Evolutionary conservation across 805 yeast genomes (phyloP).

Genomic region (Barnettozyma pratensis): DNA sequence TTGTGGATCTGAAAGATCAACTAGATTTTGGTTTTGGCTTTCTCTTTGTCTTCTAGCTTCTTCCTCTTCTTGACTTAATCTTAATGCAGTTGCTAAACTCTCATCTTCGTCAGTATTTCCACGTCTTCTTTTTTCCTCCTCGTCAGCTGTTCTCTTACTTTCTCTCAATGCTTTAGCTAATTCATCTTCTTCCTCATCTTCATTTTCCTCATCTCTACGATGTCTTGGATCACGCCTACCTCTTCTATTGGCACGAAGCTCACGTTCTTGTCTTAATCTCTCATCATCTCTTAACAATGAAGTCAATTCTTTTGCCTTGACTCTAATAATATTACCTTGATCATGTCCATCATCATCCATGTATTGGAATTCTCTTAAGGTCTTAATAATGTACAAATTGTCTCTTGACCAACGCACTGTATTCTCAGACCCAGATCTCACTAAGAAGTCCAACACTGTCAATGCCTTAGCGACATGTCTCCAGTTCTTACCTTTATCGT

Average conservation of each 20-base stretch:
- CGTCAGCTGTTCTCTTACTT: conserved; percentile 76
- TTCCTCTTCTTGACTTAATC: conserved; percentile 72
- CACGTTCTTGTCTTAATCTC: conserved; percentile 67
- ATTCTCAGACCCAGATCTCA: conserved; percentile 80
- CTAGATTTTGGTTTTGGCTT: conserved; percentile 40
- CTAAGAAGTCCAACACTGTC: conserved; percentile 82
- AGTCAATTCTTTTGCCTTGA: conserved; percentile 86
- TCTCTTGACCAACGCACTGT: conserved; percentile 91
- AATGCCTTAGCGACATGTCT: conserved; percentile 90
- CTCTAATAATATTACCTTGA: conserved; percentile 83
- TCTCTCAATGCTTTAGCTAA: conserved; percentile 76
- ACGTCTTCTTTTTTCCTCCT: conserved; percentile 62
- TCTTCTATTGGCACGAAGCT: conserved; percentile 32
- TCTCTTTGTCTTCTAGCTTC: conserved; percentile 49
- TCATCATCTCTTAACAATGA: conserved; percentile 78
- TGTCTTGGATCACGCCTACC: conserved; percentile 31
- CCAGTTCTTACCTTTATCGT: conserved; percentile 97
- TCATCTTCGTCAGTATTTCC: conserved; percentile 34
- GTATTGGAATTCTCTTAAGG: conserved; percentile 84
- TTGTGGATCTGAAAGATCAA: conserved; percentile 46
- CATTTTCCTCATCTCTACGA: conserved; percentile 23
- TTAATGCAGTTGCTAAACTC: conserved; percentile 63
- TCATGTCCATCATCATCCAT: conserved; percentile 74
- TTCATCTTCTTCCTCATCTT: conserved; percentile 62
- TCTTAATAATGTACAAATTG: conserved; percentile 81